Base-by-base conservation (phyloP, 495 filamentous ascomycete species). In the Tirmania nivea region DNA sequence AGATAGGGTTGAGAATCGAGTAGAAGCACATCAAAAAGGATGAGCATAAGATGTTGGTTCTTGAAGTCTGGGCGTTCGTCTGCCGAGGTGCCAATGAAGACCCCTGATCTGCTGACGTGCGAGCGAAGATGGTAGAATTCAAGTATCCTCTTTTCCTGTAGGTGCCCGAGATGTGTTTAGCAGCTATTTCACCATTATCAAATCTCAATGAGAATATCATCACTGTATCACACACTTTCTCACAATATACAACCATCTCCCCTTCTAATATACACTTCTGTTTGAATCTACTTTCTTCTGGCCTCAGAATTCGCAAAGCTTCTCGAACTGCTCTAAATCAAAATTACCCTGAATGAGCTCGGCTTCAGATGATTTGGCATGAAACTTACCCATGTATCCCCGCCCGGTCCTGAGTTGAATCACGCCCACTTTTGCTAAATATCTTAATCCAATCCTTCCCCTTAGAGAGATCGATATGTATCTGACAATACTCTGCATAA, bases 341-440 rank as follows among this genome's bases (percentile, higher is more conserved):
- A 67, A 25, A 31, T 31, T 31, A 31, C 25, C 25, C 25, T 31
- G 25, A 31, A 31, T 31, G 3, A 31, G 25, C 25, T 31, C 3
- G 1, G 25, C 2, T 7, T 31, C 25, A 3, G 25, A 31, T 31
- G 25, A 31, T 31, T 31, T 31, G 25, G 2, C 3, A 68, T 20
- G 70, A 60, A 25, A 59, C 71, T 50, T 72, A 74, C 72, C 65
- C 64, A 55, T 84, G 75, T 16, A 90, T 65, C 9, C 68, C 72
- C 20, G 60, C 61, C 31, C 82, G 74, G 65, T 92, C 86, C 48
- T 64, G 51, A 0, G 85, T 93, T 8, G 85, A 88, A 56, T 93
- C 84, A 60, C 88, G 89, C 37, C 86, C 85, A 56, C 84, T 88
- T 66, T 94, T 94, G 9, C 84, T 90, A 61, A 92, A 92, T 31